Base-by-base conservation (phyloP, 192 early-diverging fungal species). In the Linnemannia hyalina region DNA sequence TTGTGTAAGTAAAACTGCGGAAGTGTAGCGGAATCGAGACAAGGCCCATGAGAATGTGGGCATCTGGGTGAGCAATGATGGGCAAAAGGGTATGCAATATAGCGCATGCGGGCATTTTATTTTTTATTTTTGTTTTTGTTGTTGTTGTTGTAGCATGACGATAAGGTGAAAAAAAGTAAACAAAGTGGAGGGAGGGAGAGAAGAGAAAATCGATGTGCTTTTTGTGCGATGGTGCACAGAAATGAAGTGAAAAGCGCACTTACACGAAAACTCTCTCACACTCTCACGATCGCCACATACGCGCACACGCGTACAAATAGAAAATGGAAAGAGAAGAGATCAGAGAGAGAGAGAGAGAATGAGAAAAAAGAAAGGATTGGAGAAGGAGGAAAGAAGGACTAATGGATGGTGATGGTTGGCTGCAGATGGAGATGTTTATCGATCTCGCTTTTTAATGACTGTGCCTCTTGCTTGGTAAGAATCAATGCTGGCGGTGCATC, bases 171-270 rank as follows among this genome's bases (percentile, higher is more conserved):
- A 65, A 65, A 63, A 65, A 13, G 60, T 65, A 65, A 65, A 65
- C 60, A 65, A 65, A 65, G 60, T 32, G 60, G 29, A 32, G 29
- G 23, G 49, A 16, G 49, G 20, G 16, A 46, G 13, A 60, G 29
- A 65, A 65, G 10, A 4, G 26, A 65, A 65, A 32, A 65, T 65
- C 32, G 29, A 65, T 9, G 11, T 65, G 11, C 49, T 4, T 65
- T 65, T 65, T 60, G 60, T 65, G 29, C 29, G 60, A 65, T 65
- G 60, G 60, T 65, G 60, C 29, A 65, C 60, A 65, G 60, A 65
- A 4, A 22, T 52, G 20, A 4, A 49, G 26, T 11, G 29, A 15
- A 20, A 57, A 6, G 13, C 29, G 60, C 10, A 65, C 60, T 29
- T 57, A 9, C 22, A 57, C 55, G 7, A 23, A 5, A 23, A n/a